Conservation (phyloP, 192 early-diverging fungal species). For the Linderina pennispora region DNA sequence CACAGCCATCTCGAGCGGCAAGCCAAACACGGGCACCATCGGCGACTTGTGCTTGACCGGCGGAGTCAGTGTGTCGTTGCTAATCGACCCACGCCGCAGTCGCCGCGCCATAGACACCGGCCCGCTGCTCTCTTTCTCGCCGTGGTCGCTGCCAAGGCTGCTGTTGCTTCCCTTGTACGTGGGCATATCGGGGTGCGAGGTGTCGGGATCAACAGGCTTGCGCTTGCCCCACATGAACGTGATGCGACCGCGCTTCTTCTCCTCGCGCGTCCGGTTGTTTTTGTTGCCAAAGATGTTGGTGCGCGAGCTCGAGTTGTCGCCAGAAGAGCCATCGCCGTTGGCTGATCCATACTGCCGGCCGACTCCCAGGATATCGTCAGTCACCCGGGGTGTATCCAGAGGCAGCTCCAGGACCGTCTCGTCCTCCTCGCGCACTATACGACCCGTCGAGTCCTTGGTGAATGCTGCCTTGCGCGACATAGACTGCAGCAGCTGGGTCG, state of each 20-base stretch:
- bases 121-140: slow-evolving; percentile 2
- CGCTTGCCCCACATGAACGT: slow-evolving; percentile 51
- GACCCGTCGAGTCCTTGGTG: slow-evolving; percentile 41
- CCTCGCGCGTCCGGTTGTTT: slow-evolving; percentile 26
- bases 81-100: slow-evolving; percentile 40
- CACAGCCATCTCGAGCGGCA: slow-evolving; percentile 74
- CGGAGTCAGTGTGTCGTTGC: slow-evolving; percentile 13
- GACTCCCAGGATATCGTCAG: slow-evolving; percentile 44
- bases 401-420: slow-evolving; percentile 34
- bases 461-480: slow-evolving; percentile 18
- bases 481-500: slow-evolving; percentile 3
- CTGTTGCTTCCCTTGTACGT: no score
- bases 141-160: slow-evolving; percentile 6
- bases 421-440: slow-evolving; percentile 47
- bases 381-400: slow-evolving; percentile 35
- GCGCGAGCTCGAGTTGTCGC: slow-evolving; percentile 3
- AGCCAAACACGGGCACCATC: slow-evolving; percentile 70
- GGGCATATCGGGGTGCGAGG: slow-evolving; percentile 16
- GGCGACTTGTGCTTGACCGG: slow-evolving; percentile 6
- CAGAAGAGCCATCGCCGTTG: neutral
- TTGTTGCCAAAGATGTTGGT: neutral
- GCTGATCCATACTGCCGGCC: slow-evolving; percentile 35
- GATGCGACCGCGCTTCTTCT: slow-evolving; percentile 49
- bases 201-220: slow-evolving; percentile 24
- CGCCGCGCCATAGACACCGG: slow-evolving; percentile 19